Conservation (phyloP, 73 alveolate species). For the Paramecium pentaurelia region DNA sequence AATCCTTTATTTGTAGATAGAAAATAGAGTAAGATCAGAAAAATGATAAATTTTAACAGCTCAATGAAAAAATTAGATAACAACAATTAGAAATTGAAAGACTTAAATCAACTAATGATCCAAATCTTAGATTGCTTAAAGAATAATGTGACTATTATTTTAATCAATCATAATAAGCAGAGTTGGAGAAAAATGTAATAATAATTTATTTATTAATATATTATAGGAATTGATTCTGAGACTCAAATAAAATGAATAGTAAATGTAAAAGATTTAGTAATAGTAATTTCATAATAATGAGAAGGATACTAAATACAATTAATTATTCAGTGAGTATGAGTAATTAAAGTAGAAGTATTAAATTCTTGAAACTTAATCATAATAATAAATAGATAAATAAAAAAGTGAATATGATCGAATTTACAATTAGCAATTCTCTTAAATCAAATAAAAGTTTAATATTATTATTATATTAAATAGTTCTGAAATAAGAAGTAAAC, state of each 20-base stretch:
- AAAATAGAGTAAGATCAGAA: not conserved
- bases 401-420: constrained; percentile 4
- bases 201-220: not conserved
- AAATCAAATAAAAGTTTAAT: not conserved
- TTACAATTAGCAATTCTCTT: not conserved
- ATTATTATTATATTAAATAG: not conserved
- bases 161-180: not conserved
- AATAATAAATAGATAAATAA: not conserved
- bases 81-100: not conserved
- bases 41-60: not conserved
- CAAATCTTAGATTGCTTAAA: not conserved
- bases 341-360: not conserved
- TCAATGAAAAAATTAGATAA: not conserved
- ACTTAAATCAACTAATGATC: not conserved
- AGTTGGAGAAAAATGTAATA: constrained; percentile 28
- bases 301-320: not conserved
- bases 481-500: constrained; percentile 9
- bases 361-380: not conserved
- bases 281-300: not conserved
- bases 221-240: not conserved
- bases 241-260: not conserved
- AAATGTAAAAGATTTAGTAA: not conserved
- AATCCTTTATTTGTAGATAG: not conserved
- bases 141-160: constrained; percentile 45
- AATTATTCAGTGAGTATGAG: not conserved